Percentiles rank a stretch among this genome's conserved stretches.
phyloP scores from a whole-genome alignment of 1,139 yeast genomes.

The Saccharomyces pastorianus region DNA sequence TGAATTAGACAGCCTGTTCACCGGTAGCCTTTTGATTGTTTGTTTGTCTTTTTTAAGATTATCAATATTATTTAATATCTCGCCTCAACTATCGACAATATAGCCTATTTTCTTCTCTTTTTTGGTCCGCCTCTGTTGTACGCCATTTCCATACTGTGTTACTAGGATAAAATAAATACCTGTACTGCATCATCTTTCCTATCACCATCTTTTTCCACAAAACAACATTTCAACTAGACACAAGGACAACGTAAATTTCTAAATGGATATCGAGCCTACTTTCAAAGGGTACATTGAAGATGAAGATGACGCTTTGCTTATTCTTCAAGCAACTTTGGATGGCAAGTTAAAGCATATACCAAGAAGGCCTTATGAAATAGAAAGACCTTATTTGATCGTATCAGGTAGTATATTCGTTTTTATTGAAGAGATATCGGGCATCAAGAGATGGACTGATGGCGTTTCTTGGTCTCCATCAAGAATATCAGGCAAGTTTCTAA shows the following conservation, averaged over 20 bases:
- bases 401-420: constrained; percentile 81
- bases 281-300: constrained; percentile 74
- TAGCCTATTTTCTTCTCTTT: background rate
- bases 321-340: constrained; percentile 68
- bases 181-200: background rate
- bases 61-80: background rate
- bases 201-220: background rate
- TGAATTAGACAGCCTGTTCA: background rate
- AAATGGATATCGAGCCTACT: constrained; percentile 42
- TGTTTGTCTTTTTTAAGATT: background rate
- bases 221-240: background rate
- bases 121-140: background rate
- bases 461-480: constrained; percentile 86
- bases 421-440: constrained; percentile 70
- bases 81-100: background rate
- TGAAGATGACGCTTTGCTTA: constrained; percentile 70
- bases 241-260: background rate
- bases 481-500: constrained; percentile 70
- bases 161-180: background rate
- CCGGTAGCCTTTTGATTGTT: background rate
- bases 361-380: constrained; percentile 75
- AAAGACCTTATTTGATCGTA: constrained; percentile 52
- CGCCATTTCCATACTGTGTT: background rate
- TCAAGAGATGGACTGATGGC: constrained; percentile 94
- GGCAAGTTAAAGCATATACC: constrained; percentile 53